Percentiles rank a stretch among this genome's conserved stretches.
phyloP scores from a whole-genome alignment of 495 filamentous ascomycete species.

The Penicillium cataractarum region DNA sequence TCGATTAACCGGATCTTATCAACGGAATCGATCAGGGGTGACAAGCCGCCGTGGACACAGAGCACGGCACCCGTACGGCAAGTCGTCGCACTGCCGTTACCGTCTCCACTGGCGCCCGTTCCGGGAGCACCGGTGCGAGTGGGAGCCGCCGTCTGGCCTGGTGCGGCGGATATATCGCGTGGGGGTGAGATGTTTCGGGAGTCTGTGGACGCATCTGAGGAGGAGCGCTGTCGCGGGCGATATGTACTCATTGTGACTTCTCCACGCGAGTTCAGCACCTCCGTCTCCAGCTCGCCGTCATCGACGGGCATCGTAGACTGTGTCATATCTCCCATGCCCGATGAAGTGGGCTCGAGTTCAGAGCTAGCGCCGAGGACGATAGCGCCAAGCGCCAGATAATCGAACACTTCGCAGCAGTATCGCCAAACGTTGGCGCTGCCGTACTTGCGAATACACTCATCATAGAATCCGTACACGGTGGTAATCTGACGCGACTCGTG shows the following conservation, averaged over 20 bases:
- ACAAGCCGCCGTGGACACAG: slow-evolving; percentile 93
- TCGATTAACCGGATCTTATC: slow-evolving; percentile 96
- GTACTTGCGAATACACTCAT: slow-evolving; percentile 97
- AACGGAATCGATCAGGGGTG: slow-evolving; percentile 87
- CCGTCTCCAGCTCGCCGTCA: slow-evolving; percentile 82
- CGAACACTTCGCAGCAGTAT: slow-evolving; percentile 98
- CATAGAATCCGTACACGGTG: slow-evolving; percentile 98
- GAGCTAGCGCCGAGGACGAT: slow-evolving; percentile 89
- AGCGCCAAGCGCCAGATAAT: slow-evolving; percentile 94
- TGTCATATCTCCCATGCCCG: slow-evolving; percentile 47
- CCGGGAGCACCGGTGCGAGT: slow-evolving; percentile 72
- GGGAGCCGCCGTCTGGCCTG: slow-evolving; percentile 31
- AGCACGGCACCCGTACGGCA: slow-evolving; percentile 81
- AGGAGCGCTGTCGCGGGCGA: slow-evolving; percentile 47
- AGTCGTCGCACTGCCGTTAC: slow-evolving; percentile 56
- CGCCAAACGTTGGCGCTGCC: slow-evolving; percentile 97
- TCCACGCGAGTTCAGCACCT: slow-evolving; percentile 82
- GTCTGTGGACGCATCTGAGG: slow-evolving; percentile 39
- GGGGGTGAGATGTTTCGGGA: slow-evolving; percentile 48
- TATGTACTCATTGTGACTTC: slow-evolving; percentile 75
- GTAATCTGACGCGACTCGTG: slow-evolving; percentile 98
- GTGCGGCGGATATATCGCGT: slow-evolving; percentile 49
- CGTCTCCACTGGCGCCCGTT: slow-evolving; percentile 71
- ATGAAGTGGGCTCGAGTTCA: slow-evolving; percentile 58
- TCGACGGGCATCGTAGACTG: slow-evolving; percentile 52